These are phyloP conservation scores for Phytopythium litorale DNA, from an alignment of 352 stramenopile genomes.

Conservation along the genomic window DNA sequence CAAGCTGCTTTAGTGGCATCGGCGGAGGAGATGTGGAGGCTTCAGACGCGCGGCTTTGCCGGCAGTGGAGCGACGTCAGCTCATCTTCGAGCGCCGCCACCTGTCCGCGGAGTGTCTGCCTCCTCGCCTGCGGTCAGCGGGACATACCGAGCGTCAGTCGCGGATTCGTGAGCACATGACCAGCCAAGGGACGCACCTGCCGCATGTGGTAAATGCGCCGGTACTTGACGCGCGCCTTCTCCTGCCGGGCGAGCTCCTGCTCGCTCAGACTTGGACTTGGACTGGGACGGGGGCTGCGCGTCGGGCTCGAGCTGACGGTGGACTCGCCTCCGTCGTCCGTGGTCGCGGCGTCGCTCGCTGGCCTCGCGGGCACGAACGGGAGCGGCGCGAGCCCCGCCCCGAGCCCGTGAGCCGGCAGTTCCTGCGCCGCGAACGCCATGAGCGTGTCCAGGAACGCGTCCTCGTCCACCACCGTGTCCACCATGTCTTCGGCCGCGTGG, in stretches of 20 bases:
- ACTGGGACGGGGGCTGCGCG: neutral
- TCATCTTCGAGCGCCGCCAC: constrained; percentile 3
- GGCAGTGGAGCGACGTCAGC: neutral
- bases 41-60: neutral
- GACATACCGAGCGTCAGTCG: neutral
- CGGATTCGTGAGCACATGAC: too few relatives aligned
- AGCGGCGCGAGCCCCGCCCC: neutral
- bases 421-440: constrained; percentile 3
- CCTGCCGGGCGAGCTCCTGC: neutral
- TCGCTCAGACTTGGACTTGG: neutral
- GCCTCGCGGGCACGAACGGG: neutral
- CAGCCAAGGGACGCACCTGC: neutral
- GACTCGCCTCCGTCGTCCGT: neutral
- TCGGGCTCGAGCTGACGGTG: neutral
- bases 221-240: constrained; percentile 8
- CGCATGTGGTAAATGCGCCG: constrained; percentile 6
- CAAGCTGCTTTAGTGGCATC: neutral
- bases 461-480: neutral
- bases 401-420: neutral
- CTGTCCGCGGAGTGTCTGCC: neutral
- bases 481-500: neutral
- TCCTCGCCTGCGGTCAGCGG: neutral
- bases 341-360: neutral
- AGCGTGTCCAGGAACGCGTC: constrained; percentile 6
- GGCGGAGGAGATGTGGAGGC: neutral